These are phyloP conservation scores for Alternaria sp. DNA, from an alignment of 2,329 filamentous ascomycete genomes.

Conservation along the genomic window DNA sequence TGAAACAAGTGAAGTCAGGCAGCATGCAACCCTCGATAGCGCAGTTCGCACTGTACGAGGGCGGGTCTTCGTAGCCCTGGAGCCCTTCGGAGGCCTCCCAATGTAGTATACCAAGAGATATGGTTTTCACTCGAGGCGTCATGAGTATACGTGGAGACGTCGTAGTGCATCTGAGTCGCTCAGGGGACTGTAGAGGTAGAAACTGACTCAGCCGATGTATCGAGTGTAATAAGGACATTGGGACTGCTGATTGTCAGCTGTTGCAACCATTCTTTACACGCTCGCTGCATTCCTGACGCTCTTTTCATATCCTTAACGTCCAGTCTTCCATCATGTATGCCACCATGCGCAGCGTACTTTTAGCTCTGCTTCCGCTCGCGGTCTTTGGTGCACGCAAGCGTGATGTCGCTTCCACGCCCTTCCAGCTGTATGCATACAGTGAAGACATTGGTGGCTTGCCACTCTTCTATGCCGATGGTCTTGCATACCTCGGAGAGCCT, in stretches of 20 bases:
- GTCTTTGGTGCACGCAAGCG: conserved; percentile 1
- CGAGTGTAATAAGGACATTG: not conserved
- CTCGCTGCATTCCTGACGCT: not conserved
- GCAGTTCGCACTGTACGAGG: not conserved
- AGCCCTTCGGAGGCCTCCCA: not conserved
- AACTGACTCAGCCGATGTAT: not conserved
- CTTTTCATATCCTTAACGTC: not conserved
- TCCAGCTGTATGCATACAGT: conserved; percentile 26
- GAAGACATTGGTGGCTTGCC: conserved; percentile 18
- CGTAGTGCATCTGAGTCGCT: not conserved
- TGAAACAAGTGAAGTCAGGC: not conserved
- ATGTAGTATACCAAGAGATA: not conserved
- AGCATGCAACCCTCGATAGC: not conserved
- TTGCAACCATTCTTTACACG: not conserved
- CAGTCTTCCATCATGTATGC: not conserved
- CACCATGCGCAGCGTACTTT: not conserved
- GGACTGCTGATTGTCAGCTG: not conserved
- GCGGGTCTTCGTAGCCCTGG: not conserved
- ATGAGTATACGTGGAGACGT: not conserved
- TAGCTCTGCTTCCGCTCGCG: not conserved
- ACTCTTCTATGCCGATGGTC: conserved; percentile 21
- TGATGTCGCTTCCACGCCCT: not conserved
- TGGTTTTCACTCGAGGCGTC: not conserved
- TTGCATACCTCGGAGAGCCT: not conserved
- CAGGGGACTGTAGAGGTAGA: not conserved